Conservation (phyloP, 352 stramenopile genomes). For the Saprolegnia diclina region DNA sequence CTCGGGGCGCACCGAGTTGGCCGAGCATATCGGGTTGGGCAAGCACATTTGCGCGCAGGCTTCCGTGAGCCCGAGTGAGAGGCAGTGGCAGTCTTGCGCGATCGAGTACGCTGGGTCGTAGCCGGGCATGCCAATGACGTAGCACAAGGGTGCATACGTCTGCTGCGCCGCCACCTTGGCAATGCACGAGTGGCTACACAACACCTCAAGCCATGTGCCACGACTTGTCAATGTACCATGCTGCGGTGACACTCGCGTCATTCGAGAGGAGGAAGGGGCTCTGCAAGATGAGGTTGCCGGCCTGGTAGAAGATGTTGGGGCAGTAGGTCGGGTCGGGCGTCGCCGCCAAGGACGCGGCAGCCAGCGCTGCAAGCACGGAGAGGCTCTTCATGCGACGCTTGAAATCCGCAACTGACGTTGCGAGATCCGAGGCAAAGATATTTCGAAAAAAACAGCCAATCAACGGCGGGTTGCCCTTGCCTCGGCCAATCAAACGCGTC, state of each 20-base stretch:
- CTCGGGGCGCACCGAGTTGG: not conserved
- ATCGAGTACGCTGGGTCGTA: slow-evolving; percentile 24
- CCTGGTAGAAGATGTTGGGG: slow-evolving; percentile 25
- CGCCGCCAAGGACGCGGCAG: not conserved
- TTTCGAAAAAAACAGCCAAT: no score
- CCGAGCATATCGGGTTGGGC: slow-evolving; percentile 21
- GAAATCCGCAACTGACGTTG: not conserved
- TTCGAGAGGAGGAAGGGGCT: slow-evolving; percentile 25
- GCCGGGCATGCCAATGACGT: slow-evolving; percentile 22
- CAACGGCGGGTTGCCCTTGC: no score
- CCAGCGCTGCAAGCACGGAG: not conserved
- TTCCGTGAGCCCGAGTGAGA: slow-evolving; percentile 22
- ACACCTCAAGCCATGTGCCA: not conserved
- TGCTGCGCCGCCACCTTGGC: slow-evolving; percentile 24
- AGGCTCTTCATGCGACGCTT: not conserved
- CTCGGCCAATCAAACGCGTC: no score
- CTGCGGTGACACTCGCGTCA: slow-evolving; percentile 16
- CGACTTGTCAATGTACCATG: slow-evolving; percentile 5
- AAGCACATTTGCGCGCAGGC: slow-evolving; percentile 12
- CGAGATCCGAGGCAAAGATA: no score
- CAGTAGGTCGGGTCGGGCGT: slow-evolving; percentile 6
- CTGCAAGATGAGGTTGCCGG: slow-evolving; percentile 14
- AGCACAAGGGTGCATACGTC: slow-evolving; percentile 17
- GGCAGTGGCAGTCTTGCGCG: slow-evolving; percentile 21
- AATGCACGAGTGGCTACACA: slow-evolving; percentile 25